Evolutionary conservation across 345 rosid species (phyloP).

Genomic region (Pistacia atlantica): DNA sequence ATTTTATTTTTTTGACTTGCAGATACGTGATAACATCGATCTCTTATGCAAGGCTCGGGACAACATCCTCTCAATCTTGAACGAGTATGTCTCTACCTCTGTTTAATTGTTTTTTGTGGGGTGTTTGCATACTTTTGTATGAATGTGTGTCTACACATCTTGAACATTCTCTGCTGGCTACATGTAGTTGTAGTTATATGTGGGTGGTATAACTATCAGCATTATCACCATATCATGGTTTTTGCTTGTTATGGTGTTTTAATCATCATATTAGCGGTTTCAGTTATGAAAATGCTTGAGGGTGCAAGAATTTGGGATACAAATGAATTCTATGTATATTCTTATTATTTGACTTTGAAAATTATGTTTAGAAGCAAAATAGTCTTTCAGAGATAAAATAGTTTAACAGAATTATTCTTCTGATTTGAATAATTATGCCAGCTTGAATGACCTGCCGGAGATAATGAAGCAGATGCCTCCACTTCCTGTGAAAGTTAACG

Average conservation of each 20-base stretch:
- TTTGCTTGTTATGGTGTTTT: not conserved
- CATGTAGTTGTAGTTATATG: not conserved
- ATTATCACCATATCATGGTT: not conserved
- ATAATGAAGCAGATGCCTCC: constrained; percentile 91
- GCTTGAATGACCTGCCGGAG: constrained; percentile 82
- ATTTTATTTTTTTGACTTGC: constrained; percentile 22
- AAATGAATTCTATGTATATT: not conserved
- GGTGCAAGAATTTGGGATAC: not conserved
- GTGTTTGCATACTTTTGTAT: not conserved
- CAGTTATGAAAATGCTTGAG: not conserved
- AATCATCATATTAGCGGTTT: no score
- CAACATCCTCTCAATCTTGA: constrained; percentile 66
- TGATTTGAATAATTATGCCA: constrained; percentile 39
- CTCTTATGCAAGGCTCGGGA: constrained; percentile 69
- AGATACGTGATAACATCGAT: constrained; percentile 65
- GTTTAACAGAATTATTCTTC: not conserved
- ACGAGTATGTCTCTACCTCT: constrained; percentile 51
- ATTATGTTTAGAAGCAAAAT: not conserved
- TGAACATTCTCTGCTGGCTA: not conserved
- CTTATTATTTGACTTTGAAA: not conserved
- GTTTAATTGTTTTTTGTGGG: not conserved
- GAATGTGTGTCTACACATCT: not conserved
- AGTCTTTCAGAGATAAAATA: not conserved
- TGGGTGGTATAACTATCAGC: not conserved
- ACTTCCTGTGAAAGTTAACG: constrained; percentile 76